Base-by-base conservation (phyloP, 371 early-diverging fungal genomes). In the Batkoa obscura region DNA sequence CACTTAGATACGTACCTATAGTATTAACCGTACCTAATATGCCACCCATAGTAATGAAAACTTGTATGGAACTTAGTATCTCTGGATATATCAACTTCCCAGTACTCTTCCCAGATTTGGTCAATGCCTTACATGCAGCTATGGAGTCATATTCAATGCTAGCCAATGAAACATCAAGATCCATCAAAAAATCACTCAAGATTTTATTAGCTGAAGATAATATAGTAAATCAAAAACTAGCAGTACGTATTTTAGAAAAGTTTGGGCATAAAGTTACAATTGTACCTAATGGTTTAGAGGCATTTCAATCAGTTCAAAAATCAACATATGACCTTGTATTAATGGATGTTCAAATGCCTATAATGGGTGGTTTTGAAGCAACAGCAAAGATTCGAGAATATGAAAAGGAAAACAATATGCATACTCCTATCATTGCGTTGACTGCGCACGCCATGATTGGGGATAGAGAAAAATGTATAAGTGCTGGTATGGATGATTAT, bases 321-420 rank as follows among this genome's bases (percentile, higher is more conserved):
- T 74, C 68, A 13, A 62, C 56, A 1, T 85, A 70, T 58, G 82
- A 84, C 56, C 51, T 86, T 58, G 78, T 86, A 38, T 66, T 86
- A 55, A 86, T 85, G 86, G 86, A 86, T 61, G 76, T 83, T n/a
- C 82, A 84, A 60, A 79, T 79, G 80, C 80, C 75, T n/a, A 65
- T 79, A 38, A 80, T 85, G 81, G 83, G 81, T 52, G 86, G 86
- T 6, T 81, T 83, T 54, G 75, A 79, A 54, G 83, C 86, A 0
- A 86, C 85, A 0, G 73, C 72, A 60, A 69, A 67, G 57, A 86
- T 86, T 55, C 71, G 86, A 15, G 64, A 74, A 42, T 66, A 70
- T 56, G 82, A 83, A 60, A 54, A 60, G 13, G 59, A 58, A 50
- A 81, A 73, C 71, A 55, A 12, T 39, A 12, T 8, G 5, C 80